Conservation (phyloP, 129 eudicot species). For the Ambrosia trifida region DNA sequence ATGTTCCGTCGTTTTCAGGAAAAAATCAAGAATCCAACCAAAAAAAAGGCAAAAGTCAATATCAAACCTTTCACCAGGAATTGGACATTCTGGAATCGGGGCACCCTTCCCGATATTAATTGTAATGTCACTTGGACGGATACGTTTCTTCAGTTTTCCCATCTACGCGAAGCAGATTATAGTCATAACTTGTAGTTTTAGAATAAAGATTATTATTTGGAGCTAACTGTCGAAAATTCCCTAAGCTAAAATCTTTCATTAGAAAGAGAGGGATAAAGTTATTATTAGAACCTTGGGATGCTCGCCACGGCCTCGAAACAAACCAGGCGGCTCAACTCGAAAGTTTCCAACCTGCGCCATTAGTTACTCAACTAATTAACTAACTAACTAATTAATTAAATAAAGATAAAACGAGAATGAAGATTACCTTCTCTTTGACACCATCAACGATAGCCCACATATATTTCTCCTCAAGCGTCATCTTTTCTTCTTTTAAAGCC, state of each 20-base stretch:
- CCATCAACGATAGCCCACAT: slow-evolving; percentile 99
- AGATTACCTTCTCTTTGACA: slow-evolving; percentile 88
- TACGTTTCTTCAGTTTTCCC: slow-evolving; percentile 96
- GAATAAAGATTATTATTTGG: neutral
- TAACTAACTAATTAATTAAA: neutral
- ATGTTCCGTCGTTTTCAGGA: neutral
- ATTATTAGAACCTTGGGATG: slow-evolving; percentile 84
- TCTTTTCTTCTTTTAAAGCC: slow-evolving; percentile 80
- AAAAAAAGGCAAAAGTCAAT: neutral
- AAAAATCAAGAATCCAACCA: neutral
- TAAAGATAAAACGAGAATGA: neutral
- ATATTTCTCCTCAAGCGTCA: slow-evolving; percentile 90
- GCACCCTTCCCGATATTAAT: slow-evolving; percentile 89
- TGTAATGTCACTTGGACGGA: slow-evolving; percentile 79
- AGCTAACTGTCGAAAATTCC: neutral
- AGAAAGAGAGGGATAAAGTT: slow-evolving; percentile 8
- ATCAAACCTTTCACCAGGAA: slow-evolving; percentile 86
- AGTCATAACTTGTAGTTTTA: slow-evolving; percentile 23
- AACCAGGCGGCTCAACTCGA: slow-evolving; percentile 98
- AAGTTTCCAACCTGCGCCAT: slow-evolving; percentile 88
- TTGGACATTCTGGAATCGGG: slow-evolving; percentile 96
- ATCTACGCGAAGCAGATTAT: slow-evolving; percentile 47
- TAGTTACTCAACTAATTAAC: slow-evolving; percentile 1
- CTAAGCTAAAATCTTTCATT: slow-evolving; percentile 10
- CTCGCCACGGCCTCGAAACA: slow-evolving; percentile 99